A percentile compares a stretch with the other conserved stretches of the same genome.
Evolutionary conservation across 768 basidiomycete genomes (phyloP).

Genomic region (Tricholoma sp.): DNA sequence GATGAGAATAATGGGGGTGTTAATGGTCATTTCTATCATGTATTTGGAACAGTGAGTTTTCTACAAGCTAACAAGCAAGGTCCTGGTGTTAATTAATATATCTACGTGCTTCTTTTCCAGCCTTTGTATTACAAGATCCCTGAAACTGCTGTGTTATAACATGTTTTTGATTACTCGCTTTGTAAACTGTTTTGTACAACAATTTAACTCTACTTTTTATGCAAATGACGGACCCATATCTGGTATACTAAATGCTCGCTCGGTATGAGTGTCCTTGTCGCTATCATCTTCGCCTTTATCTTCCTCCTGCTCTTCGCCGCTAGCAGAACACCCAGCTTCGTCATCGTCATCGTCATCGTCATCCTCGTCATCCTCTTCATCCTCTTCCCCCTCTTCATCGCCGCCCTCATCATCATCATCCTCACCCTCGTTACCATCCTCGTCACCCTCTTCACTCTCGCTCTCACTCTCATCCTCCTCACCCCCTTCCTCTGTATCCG

Average conservation of each 20-base stretch:
- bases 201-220: neutral
- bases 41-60: conserved; percentile 59
- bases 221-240: neutral
- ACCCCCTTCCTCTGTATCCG: conserved; percentile 31
- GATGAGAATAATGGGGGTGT: conserved; percentile 48
- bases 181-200: conserved; percentile 4
- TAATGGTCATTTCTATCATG: conserved; percentile 73
- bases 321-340: neutral
- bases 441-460: conserved; percentile 25
- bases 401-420: conserved; percentile 26
- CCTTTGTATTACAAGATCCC: conserved; percentile 54
- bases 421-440: conserved; percentile 20
- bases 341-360: conserved; percentile 12
- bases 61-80: neutral
- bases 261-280: neutral
- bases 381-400: conserved; percentile 17
- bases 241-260: neutral
- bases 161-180: neutral
- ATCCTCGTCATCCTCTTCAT: conserved; percentile 15
- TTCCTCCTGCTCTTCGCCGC: conserved; percentile 7
- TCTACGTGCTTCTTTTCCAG: conserved; percentile 25
- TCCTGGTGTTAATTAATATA: neutral
- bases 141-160: conserved; percentile 34
- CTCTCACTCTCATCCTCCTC: conserved; percentile 21
- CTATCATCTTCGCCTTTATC: conserved; percentile 5